phyloP scores from a whole-genome alignment of 2,329 filamentous ascomycete genomes.

The Incumbomyces delicatus region DNA sequence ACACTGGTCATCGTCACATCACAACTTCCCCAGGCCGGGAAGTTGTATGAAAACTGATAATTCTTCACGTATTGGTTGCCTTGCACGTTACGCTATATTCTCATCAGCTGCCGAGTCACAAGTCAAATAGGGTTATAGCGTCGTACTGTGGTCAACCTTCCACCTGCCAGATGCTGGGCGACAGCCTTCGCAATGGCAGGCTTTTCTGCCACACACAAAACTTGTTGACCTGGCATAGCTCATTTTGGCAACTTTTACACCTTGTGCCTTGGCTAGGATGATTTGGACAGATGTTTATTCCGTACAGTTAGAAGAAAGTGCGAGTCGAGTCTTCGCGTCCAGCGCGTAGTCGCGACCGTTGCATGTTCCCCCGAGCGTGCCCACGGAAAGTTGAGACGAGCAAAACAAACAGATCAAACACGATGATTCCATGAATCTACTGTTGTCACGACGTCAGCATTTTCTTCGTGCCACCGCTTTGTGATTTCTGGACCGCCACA shows the following conservation, averaged over 20 bases:
- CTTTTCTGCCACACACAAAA: conserved; percentile 76
- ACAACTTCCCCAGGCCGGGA: conserved; percentile 70
- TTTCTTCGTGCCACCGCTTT: too few species aligned
- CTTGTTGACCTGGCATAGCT: conserved; percentile 32
- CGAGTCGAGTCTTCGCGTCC: too few species aligned
- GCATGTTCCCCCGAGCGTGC: too few species aligned
- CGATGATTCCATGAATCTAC: background rate
- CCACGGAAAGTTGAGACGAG: too few species aligned
- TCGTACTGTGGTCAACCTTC: conserved; percentile 59
- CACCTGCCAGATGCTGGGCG: conserved; percentile 76
- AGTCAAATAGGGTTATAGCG: background rate
- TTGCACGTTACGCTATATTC: conserved; percentile 53
- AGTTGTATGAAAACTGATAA: conserved; percentile 84
- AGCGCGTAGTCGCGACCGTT: too few species aligned
- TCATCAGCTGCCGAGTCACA: conserved; percentile 2
- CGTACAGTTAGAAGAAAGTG: too few species aligned
- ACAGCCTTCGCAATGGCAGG: conserved; percentile 94
- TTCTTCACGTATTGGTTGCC: conserved; percentile 80
- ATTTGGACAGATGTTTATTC: background rate
- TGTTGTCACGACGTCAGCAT: background rate
- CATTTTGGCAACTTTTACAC: conserved; percentile 9
- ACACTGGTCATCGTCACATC: conserved; percentile 91
- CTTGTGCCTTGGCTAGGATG: background rate
- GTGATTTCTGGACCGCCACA: too few species aligned
- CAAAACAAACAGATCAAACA: background rate